These are phyloP conservation scores for Microcyclosporella mali DNA, from an alignment of 2,329 filamentous ascomycete genomes.

Conservation along the genomic window DNA sequence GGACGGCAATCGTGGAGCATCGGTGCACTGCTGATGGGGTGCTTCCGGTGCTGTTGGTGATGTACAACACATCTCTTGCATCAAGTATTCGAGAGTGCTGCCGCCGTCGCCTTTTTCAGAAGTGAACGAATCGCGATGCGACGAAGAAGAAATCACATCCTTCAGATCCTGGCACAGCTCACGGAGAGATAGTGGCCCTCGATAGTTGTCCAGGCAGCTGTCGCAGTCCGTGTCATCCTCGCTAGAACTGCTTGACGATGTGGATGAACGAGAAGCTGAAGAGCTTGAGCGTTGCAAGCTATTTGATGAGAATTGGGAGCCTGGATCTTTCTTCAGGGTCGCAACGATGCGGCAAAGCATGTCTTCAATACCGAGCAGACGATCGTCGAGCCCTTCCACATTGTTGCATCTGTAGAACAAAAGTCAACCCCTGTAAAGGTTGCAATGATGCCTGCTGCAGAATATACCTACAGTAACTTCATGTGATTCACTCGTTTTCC, in stretches of 20 bases:
- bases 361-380: slow-evolving; percentile 3
- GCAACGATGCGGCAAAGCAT: neutral
- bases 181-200: no score
- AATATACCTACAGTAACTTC: slow-evolving; percentile 4
- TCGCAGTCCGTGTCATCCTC: no score
- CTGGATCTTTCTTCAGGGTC: neutral
- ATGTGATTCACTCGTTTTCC: slow-evolving; percentile 9
- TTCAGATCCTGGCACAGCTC: neutral
- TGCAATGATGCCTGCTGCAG: neutral
- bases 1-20: neutral
- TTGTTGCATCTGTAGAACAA: slow-evolving; percentile 3
- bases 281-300: neutral
- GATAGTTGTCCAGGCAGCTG: no score
- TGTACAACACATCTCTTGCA: neutral
- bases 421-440: neutral
- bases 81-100: neutral
- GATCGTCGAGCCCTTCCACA: slow-evolving; percentile 4
- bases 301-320: neutral
- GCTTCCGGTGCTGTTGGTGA: neutral
- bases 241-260: no score
- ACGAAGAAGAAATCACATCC: neutral
- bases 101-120: neutral
- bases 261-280: neutral
- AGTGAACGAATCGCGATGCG: neutral
- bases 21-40: neutral